Evolutionary conservation across 2,329 filamentous ascomycete species (phyloP), one percentile per base, ranked within the genome.

Genomic region (Chaetoscypha palmicola): DNA sequence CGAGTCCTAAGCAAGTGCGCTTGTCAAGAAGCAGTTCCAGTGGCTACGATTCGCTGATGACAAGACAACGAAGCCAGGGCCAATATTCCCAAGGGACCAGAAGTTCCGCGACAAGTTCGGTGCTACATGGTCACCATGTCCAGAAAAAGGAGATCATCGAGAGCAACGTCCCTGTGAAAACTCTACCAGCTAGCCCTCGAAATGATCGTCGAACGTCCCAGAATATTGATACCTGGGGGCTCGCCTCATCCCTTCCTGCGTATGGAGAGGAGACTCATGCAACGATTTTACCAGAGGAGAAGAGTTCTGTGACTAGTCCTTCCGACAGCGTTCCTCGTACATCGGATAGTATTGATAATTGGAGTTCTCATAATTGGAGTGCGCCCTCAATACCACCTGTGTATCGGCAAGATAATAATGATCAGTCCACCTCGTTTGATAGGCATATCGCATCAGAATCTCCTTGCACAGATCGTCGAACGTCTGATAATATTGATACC

Each of bases 21-120:
- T 41, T 34, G 20, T 56, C 55, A 5, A 46, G 48, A 34, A 33
- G 50, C 20, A 55, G 51, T 40, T 53, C 49, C 24, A 59, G 48
- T 32, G 47, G 51, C 5, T 56, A 59, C 38, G 50, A 54, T 22
- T 49, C 47, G 10, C 31, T 57, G 12, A 48, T 58, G 31, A 51
- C 51, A 1, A 49, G 56, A 17, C 48, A 60, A 42, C 48, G 56
- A 31, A 58, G 54, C 30, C 56, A 49, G 22, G 52, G 52, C 14
- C 51, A 54, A 12, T 45, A 44, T 26, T 57, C 57, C 1, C 47
- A 54, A 26, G 41, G 31, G 12, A 52, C 52, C 8, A 46, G 53
- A 34, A 53, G 52, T 26, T 57, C 56, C 19, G 50, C 41, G 22
- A 41, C 47, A 2, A 58, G 57, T 35, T 59, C 55, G 2, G 38